Base-by-base conservation (phyloP, 2,329 filamentous ascomycete genomes). In the Scedosporium dehoogii region DNA sequence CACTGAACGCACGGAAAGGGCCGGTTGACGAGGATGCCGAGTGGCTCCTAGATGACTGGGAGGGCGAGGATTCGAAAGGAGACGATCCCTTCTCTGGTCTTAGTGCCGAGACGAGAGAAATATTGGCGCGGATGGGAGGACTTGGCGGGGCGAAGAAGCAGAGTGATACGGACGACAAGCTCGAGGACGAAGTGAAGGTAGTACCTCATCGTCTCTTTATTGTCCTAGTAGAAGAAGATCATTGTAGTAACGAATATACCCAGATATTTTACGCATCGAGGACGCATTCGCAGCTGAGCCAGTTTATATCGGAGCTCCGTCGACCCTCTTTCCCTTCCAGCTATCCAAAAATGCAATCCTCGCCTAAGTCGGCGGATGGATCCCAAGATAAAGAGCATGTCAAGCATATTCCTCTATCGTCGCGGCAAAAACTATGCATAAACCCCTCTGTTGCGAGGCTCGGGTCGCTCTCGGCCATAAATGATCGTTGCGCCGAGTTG, bases 221-320 rank as follows among this genome's bases (percentile, higher is more conserved):
- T 51, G 42, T 33, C 42, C 21, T 7, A 55, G 18, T 6, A 62
- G 58, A 51, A 42, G 59, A 38, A 23, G n/a, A n/a, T n/a, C 51
- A 60, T 51, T 55, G 62, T 70, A 70, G 71, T 76, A 72, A 74
- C 73, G 44, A 56, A 7, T 42, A 59, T 72, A 41, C 25, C 23
- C 14, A 86, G 79, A 90, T 97, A 60, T 96, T 90, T 73, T 96
- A 93, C 75, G 94, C 92, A 62, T 97, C 92, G 6, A 84, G 92
- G 70, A 97, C 92, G 1, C 92, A 97, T 73, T 97, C 92, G 2
- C 92, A 97, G 70, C 76, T 97, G 14, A 88, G 89, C 1, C 92
- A 97, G 70, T 96, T 97, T 73, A 87, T 93, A 18, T 83, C 86
- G 51, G 92, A 97, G 72, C 76, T 97, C 59, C 85, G 87, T 1